These are phyloP conservation scores for Solanum boliviense DNA, from an alignment of 257 asterid species.

Conservation along the genomic window DNA sequence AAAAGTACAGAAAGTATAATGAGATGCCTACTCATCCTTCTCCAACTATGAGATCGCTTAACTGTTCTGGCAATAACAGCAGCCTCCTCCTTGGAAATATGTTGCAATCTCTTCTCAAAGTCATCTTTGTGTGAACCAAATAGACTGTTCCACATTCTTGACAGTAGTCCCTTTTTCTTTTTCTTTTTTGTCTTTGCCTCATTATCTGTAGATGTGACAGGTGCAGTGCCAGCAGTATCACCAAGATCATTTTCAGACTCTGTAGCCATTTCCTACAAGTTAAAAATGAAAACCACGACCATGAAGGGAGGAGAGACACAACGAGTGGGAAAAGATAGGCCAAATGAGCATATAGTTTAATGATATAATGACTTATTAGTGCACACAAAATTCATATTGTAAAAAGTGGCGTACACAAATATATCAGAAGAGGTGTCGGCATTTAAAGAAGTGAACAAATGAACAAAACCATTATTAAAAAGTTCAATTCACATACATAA, in stretches of 20 bases:
- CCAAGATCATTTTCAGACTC: conserved; percentile 37
- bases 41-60: conserved; percentile 54
- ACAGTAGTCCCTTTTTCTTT: conserved; percentile 61
- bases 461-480: background rate
- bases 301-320: background rate
- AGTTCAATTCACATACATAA: background rate
- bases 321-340: background rate
- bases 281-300: background rate
- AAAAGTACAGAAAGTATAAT: conserved; percentile 47
- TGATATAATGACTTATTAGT: background rate
- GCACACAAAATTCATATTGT: background rate
- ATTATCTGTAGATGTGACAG: conserved; percentile 25
- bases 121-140: conserved; percentile 59
- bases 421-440: background rate
- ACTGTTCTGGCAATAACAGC: conserved; percentile 51
- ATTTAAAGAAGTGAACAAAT: background rate
- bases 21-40: conserved; percentile 47
- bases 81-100: conserved; percentile 87
- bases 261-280: conserved; percentile 45
- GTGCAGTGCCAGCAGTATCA: conserved; percentile 15
- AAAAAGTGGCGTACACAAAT: background rate
- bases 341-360: background rate
- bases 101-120: conserved; percentile 81
- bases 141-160: conserved; percentile 64
- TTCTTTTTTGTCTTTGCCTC: conserved; percentile 32